A percentile compares a stretch with the other conserved stretches of the same genome.
Evolutionary conservation across 441 rosid species (phyloP).

Genomic region (Populus hybrid): DNA sequence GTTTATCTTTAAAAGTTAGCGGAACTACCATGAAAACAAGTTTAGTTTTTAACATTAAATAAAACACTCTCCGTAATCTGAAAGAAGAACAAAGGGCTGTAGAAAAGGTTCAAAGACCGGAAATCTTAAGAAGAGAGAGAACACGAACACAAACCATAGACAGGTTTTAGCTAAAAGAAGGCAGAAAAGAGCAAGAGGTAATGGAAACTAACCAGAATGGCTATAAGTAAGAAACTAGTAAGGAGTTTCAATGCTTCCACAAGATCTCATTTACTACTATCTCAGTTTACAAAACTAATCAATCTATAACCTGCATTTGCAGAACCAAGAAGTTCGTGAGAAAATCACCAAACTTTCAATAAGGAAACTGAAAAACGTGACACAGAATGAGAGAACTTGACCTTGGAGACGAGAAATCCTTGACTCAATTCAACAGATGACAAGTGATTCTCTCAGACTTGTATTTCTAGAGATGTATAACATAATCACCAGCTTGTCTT

Average conservation of each 20-base stretch:
- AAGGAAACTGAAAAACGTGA: not conserved
- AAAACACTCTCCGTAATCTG: not conserved
- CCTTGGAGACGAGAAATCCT: not conserved
- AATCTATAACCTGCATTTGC: conserved; percentile 24
- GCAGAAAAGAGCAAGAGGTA: not conserved
- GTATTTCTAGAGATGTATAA: not conserved
- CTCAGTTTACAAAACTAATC: conserved; percentile 12
- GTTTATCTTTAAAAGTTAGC: not conserved
- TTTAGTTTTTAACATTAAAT: not conserved
- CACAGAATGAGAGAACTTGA: not conserved
- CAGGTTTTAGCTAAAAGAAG: not conserved
- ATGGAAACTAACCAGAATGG: conserved; percentile 26
- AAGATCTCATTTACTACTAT: conserved; percentile 12
- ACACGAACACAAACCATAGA: not conserved
- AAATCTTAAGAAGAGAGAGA: conserved; percentile 3
- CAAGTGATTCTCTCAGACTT: not conserved
- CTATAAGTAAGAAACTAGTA: conserved; percentile 5
- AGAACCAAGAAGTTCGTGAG: conserved; percentile 7
- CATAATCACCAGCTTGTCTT: not conserved
- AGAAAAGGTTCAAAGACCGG: not conserved
- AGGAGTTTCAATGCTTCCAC: conserved; percentile 2
- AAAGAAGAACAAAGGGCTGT: not conserved
- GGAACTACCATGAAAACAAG: not conserved
- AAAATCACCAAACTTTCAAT: not conserved
- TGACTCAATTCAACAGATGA: not conserved